Base-by-base conservation (phyloP, 345 rosid species). In the Hypericum androsaemum region DNA sequence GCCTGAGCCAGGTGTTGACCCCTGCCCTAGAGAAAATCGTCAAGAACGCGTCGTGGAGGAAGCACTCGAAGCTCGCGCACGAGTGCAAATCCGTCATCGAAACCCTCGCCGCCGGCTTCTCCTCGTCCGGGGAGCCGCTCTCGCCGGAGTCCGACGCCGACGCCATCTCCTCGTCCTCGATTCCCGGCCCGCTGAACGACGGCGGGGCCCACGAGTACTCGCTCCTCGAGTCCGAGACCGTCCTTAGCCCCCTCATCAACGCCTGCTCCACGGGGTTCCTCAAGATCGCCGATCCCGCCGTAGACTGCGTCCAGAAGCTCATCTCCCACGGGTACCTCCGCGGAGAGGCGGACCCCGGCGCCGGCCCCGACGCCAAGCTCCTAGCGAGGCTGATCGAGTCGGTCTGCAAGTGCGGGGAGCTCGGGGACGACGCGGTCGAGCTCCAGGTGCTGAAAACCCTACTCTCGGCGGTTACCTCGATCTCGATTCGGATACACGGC, bases 31-130 rank as follows among this genome's bases (percentile, higher is more conserved):
- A 92, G 51, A 83, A 81, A 78, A 75, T 92, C 71, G 66, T 88
- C 35, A 92, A 88, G 75, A 85, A 88, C 69, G 94, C 90, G 22
- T 92, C 98, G 0, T 92, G 98, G 98, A 77, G 98, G 11, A 92
- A 92, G 59, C 98, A 92, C 83, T 83, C 95, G 10, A 92, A 85
- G 58, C 88, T 92, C 59, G 82, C 83, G 52, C 94, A 88, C 68
- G 83, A 92, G 71, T 92, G 97, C 82, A 92, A 88, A 75, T 78
- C 95, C 61, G 77, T 88, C 57, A 60, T 85, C 58, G 90, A 83
- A 43, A 78, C 66, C 13, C 78, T 92, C 70, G 64, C 71, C 32
- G 32, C 32, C 47, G 44, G 58, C 4, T 1, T 22, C 32, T 22
- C 32, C 32, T 22, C 32, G 2, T 22, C 32, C 52, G 44, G 58